Percentiles rank a stretch among this genome's conserved stretches.
phyloP scores from a whole-genome alignment of 2,329 filamentous ascomycete species.

The Xenosphaeropsis pyriputrescens region DNA sequence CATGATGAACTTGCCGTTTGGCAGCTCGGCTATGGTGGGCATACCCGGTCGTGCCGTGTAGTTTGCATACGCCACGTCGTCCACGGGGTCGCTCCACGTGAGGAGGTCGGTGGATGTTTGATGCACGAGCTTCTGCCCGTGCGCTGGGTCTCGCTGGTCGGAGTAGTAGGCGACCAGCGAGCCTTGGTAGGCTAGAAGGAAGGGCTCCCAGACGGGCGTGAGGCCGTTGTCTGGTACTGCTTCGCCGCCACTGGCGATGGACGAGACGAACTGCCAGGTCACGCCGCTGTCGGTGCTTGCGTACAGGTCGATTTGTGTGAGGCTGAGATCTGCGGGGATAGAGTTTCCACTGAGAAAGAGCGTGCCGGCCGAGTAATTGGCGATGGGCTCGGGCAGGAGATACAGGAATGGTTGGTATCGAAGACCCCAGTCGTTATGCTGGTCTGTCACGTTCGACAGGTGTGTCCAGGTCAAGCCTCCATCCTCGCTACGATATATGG shows the following conservation, averaged over 20 bases:
- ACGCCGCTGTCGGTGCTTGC: slow-evolving; percentile 41
- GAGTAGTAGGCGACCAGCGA: slow-evolving; percentile 54
- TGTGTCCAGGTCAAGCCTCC: slow-evolving; percentile 45
- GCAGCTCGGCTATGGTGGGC: slow-evolving; percentile 43
- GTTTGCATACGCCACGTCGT: slow-evolving; percentile 46
- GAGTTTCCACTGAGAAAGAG: slow-evolving; percentile 36
- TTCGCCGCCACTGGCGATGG: slow-evolving; percentile 46
- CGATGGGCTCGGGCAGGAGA: slow-evolving; percentile 41
- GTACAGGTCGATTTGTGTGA: slow-evolving; percentile 56
- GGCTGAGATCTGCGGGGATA: slow-evolving; percentile 34
- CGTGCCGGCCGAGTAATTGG: slow-evolving; percentile 43
- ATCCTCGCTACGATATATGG: slow-evolving; percentile 36
- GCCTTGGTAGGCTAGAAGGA: slow-evolving; percentile 41
- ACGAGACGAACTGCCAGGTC: slow-evolving; percentile 53
- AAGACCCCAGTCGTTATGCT: slow-evolving; percentile 47
- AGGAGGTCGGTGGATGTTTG: slow-evolving; percentile 37
- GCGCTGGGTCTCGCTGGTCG: slow-evolving; percentile 49
- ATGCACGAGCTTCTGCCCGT: slow-evolving; percentile 57
- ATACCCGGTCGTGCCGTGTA: slow-evolving; percentile 55
- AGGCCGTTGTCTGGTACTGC: slow-evolving; percentile 42
- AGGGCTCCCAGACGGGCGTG: slow-evolving; percentile 62
- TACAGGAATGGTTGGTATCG: slow-evolving; percentile 58
- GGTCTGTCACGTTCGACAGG: slow-evolving; percentile 46
- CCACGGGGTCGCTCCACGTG: slow-evolving; percentile 41
- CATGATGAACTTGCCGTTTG: slow-evolving; percentile 42